Evolutionary conservation across 2,329 filamentous ascomycete species (phyloP).

Genomic region (Diaporthe longicolla): DNA sequence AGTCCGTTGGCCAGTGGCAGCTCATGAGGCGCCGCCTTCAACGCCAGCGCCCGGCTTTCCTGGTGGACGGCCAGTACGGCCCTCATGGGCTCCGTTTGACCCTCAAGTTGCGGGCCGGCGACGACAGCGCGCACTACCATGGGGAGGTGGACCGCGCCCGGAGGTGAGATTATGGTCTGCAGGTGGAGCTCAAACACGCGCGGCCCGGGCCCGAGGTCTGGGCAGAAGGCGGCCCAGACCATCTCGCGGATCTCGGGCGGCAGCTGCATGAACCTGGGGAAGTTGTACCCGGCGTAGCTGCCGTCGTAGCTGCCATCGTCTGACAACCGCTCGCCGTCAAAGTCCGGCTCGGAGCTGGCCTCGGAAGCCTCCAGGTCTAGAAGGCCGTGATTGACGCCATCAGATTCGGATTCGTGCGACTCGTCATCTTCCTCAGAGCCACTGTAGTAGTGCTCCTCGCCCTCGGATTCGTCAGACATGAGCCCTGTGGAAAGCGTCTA

Average conservation of each 20-base stretch:
- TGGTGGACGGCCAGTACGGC: conserved; percentile 52
- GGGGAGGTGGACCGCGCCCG: conserved; percentile 7
- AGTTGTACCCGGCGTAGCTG: conserved; percentile 38
- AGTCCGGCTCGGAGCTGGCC: conserved; percentile 28
- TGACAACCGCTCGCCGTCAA: background rate
- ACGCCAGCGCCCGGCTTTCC: conserved; percentile 54
- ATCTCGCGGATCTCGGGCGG: conserved; percentile 53
- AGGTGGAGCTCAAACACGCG: conserved; percentile 48
- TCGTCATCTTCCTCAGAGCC: conserved; percentile 23
- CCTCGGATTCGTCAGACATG: conserved; percentile 29
- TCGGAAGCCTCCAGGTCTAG: conserved; percentile 42
- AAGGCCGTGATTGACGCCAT: conserved; percentile 10
- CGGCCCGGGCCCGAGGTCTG: conserved; percentile 47
- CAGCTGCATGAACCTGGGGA: conserved; percentile 48
- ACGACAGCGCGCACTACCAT: background rate
- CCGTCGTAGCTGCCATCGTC: background rate
- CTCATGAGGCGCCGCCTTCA: conserved; percentile 51
- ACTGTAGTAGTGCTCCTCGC: conserved; percentile 28
- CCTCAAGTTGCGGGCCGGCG: conserved; percentile 43
- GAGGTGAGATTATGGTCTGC: background rate
- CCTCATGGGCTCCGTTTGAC: conserved; percentile 50
- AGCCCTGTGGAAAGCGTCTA: background rate
- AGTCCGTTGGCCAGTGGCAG: conserved; percentile 51
- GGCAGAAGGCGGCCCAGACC: conserved; percentile 53
- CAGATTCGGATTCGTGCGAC: conserved; percentile 26